Evolutionary conservation across 2,329 filamentous ascomycete genomes (phyloP), one percentile per base, ranked within the genome.

Genomic region (Aspergillus terreus): DNA sequence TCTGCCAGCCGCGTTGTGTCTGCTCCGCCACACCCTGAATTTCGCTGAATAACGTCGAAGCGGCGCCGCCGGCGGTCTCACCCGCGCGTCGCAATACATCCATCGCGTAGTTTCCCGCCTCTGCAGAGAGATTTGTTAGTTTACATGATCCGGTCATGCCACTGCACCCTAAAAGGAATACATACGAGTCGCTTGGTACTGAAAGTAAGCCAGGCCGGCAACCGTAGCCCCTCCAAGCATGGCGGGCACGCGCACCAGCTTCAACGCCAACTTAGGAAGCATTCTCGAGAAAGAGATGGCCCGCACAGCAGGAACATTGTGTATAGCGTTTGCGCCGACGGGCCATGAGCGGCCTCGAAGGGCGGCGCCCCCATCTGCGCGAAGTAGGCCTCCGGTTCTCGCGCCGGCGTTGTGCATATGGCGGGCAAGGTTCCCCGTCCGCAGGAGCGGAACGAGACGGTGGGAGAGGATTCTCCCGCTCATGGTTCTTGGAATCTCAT

Each of bases 121-220:
- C 84, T 82, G 64, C 51, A 53, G 17, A 17, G 23, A 6, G 48
- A 12, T 17, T 17, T 10, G 30, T 63, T 55, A 61, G 33, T 46
- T 43, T 23, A 32, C 17, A 3, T 12, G 9, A 30, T 21, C 27
- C 9, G n/a, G 23, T 15, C 9, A 9, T 5, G 41, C 27, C 3
- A 25, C 23, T 4, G 14, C 7, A 4, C 35, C 35, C 4, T 4
- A 10, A 32, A 5, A 23, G 5, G 17, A 27, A 32, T 54, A 81
- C 88, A 57, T 81, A 92, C 88, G 88, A 50, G 86, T 85, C 57
- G 94, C 92, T 73, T 99, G 94, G 69, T 99, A 97, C 69, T 99
- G 94, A 45, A 99, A 76, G 81, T 96, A 99, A 23, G 91, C 91
- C 53, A 95, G 76, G 2, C 88, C 89, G 12, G 90, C 92, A 59